Conservation (phyloP, 2,329 filamentous ascomycete genomes). For the Aspergillus sp. region DNA sequence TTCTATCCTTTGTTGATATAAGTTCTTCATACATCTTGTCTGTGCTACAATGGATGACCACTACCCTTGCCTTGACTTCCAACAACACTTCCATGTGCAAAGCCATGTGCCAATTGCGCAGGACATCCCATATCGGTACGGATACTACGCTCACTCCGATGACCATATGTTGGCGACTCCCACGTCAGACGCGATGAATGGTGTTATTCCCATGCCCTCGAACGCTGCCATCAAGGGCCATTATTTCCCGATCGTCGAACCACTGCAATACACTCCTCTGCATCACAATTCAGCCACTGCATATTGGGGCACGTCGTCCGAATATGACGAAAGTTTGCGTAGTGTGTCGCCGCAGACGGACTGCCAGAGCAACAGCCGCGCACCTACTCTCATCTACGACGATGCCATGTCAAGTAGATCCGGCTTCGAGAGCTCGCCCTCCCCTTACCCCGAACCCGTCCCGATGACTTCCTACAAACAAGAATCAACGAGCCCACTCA, state of each 20-base stretch:
- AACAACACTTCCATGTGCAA: background rate
- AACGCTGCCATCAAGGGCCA: background rate
- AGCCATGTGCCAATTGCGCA: slow-evolving; percentile 1
- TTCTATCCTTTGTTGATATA: background rate
- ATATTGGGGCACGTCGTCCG: slow-evolving; percentile 4
- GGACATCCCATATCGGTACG: background rate
- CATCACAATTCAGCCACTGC: background rate
- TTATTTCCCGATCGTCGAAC: background rate
- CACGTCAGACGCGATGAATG: slow-evolving; percentile 1
- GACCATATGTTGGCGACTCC: background rate
- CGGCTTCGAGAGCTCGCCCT: slow-evolving; percentile 9
- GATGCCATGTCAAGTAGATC: slow-evolving; percentile 13
- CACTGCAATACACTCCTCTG: background rate
- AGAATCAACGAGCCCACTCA: background rate
- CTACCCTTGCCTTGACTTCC: slow-evolving; percentile 1
- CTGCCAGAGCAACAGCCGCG: slow-evolving; percentile 12
- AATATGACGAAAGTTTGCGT: slow-evolving; percentile 4
- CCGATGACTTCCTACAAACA: background rate
- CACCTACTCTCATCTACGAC: slow-evolving; percentile 20
- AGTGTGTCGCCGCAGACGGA: slow-evolving; percentile 5
- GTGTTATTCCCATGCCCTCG: background rate
- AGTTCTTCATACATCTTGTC: background rate
- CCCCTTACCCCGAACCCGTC: slow-evolving; percentile 13
- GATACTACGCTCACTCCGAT: slow-evolving; percentile 3
- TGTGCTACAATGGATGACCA: slow-evolving; percentile 11